Conservation (phyloP, 495 filamentous ascomycete genomes). For the Cercophora samala region DNA sequence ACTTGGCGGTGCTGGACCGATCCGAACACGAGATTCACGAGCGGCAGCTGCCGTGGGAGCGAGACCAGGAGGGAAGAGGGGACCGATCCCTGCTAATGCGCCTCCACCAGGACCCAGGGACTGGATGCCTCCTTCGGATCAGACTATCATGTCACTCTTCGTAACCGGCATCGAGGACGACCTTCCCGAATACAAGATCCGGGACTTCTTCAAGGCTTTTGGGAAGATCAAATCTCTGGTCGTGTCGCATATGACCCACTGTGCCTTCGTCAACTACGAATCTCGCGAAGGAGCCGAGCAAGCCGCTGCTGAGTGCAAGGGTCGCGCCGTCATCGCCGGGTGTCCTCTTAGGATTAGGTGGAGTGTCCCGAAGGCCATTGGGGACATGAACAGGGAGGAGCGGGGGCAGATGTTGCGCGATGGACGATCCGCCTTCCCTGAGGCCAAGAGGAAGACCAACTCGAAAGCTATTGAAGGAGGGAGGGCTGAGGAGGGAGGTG, state of each 20-base stretch:
- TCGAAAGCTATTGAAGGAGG: constrained; percentile 36
- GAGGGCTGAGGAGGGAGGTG: constrained; percentile 19
- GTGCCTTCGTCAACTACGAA: constrained; percentile 91
- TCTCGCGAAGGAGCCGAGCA: constrained; percentile 77
- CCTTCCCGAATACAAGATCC: constrained; percentile 83
- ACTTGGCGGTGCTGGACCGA: constrained; percentile 57
- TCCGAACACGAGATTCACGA: constrained; percentile 63
- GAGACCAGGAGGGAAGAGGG: constrained; percentile 39
- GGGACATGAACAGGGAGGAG: constrained; percentile 82
- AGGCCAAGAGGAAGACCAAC: constrained; percentile 34
- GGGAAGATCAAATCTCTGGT: constrained; percentile 85
- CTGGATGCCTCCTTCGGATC: constrained; percentile 77
- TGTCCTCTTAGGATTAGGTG: constrained; percentile 87
- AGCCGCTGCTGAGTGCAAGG: constrained; percentile 80
- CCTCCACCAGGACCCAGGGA: constrained; percentile 77
- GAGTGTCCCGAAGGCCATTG: constrained; percentile 86
- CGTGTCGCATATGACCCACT: constrained; percentile 94
- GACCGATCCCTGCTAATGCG: constrained; percentile 62
- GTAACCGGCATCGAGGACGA: constrained; percentile 96
- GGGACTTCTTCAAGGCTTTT: constrained; percentile 83
- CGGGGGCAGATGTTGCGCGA: constrained; percentile 71
- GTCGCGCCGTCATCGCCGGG: constrained; percentile 76
- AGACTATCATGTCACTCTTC: constrained; percentile 84
- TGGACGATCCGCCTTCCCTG: constrained; percentile 55
- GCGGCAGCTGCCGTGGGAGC: constrained; percentile 51